Conservation (phyloP, 768 basidiomycete species). For the Amyloporia xantha region DNA sequence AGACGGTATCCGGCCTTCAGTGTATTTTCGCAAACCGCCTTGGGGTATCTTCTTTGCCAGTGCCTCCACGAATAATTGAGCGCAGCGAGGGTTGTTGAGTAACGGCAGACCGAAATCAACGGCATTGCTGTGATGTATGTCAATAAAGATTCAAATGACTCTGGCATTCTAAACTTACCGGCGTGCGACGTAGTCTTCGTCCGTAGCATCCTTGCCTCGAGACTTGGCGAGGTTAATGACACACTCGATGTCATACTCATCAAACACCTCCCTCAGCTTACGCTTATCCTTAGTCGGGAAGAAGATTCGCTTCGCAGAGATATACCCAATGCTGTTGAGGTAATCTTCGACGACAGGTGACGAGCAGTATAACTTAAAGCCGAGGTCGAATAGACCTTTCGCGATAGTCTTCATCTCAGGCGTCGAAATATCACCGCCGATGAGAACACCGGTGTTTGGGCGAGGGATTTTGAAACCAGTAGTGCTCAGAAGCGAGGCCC, state of each 20-base stretch:
- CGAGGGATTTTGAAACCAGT: slow-evolving; percentile 93
- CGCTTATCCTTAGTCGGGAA: slow-evolving; percentile 98
- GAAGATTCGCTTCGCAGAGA: slow-evolving; percentile 81
- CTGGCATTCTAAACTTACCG: slow-evolving; percentile 40
- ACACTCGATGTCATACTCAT: slow-evolving; percentile 89
- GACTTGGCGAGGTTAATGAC: slow-evolving; percentile 89
- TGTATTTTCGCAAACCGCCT: slow-evolving; percentile 72
- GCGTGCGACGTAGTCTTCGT: slow-evolving; percentile 96
- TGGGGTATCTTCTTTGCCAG: slow-evolving; percentile 77
- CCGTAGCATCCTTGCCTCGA: slow-evolving; percentile 67
- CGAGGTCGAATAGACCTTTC: slow-evolving; percentile 71
- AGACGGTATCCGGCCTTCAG: slow-evolving; percentile 81
- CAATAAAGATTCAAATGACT: slow-evolving; percentile 7
- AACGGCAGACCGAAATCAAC: slow-evolving; percentile 93
- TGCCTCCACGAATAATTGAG: slow-evolving; percentile 86
- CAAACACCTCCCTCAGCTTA: slow-evolving; percentile 87
- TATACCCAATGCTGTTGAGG: slow-evolving; percentile 72
- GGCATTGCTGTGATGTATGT: slow-evolving; percentile 55
- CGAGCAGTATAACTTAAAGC: slow-evolving; percentile 94
- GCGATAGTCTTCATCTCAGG: slow-evolving; percentile 86
- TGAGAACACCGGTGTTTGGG: slow-evolving; percentile 78
- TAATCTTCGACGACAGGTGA: slow-evolving; percentile 72
- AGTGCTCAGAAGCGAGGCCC: slow-evolving; percentile 89
- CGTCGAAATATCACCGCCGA: slow-evolving; percentile 84
- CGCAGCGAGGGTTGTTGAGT: slow-evolving; percentile 85